Percentiles rank a stretch among this genome's conserved stretches.
Conservation (phyloP, 164 flowering plant species). For the Vitis rupestris region DNA sequence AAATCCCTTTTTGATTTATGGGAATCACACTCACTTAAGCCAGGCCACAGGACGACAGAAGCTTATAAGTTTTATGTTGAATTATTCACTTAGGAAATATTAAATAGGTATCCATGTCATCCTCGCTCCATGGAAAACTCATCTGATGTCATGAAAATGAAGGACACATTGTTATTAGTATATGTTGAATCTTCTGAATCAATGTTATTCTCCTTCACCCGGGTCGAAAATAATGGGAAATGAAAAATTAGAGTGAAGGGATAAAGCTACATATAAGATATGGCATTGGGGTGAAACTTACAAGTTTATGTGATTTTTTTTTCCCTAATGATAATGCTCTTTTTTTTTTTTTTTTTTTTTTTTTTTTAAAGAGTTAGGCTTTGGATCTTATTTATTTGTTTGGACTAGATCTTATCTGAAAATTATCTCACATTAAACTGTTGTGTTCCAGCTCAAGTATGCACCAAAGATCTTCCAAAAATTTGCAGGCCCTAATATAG, state of each 20-base stretch:
- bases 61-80: too few relatives aligned
- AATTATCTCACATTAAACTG: conserved; percentile 6
- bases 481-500: conserved; percentile 45
- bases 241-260: background rate
- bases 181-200: too few relatives aligned
- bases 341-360: background rate
- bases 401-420: background rate
- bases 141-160: too few relatives aligned
- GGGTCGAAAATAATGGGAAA: background rate
- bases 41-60: too few relatives aligned
- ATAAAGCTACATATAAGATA: background rate
- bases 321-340: too few relatives aligned
- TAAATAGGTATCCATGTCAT: too few relatives aligned
- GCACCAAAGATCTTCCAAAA: conserved; percentile 76
- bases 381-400: background rate
- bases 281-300: background rate
- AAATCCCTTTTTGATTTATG: too few relatives aligned
- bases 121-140: too few relatives aligned
- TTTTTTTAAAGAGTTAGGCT: background rate
- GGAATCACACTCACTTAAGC: too few relatives aligned
- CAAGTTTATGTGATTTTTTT: background rate
- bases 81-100: too few relatives aligned
- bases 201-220: too few relatives aligned
- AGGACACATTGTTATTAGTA: too few relatives aligned
- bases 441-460: conserved; percentile 54